Percentiles rank a stretch among this genome's conserved stretches.
Evolutionary conservation across 257 asterid genomes (phyloP).

Genomic region (Salvia splendens): DNA sequence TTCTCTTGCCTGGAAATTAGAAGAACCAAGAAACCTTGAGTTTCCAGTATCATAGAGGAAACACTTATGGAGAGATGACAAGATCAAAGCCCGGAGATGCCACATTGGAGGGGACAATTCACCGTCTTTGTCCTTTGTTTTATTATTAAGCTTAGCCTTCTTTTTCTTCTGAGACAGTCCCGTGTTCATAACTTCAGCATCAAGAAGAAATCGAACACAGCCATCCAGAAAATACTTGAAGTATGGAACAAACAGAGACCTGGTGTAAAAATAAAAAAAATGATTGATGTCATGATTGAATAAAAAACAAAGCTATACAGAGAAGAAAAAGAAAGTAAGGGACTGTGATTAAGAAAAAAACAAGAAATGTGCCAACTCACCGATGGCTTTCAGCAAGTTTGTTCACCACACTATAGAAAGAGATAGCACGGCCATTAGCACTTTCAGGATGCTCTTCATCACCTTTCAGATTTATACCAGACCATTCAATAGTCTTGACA

Average conservation of each 20-base stretch:
- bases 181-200: conserved; percentile 38
- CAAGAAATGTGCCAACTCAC: conserved; percentile 44
- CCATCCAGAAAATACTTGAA: conserved; percentile 84
- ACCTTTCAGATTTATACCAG: conserved; percentile 54
- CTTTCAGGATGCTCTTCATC: conserved; percentile 40
- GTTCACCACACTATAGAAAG: conserved; percentile 81
- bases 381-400: conserved; percentile 79
- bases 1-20: conserved; percentile 73
- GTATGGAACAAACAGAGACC: conserved; percentile 87
- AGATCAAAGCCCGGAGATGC: conserved; percentile 75
- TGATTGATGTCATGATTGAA: conserved; percentile 9
- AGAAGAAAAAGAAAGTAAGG: background rate
- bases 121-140: conserved; percentile 39
- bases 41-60: conserved; percentile 80
- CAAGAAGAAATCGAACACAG: conserved; percentile 63
- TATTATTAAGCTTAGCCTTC: conserved; percentile 56
- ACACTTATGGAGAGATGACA: conserved; percentile 72
- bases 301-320: background rate
- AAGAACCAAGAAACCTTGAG: conserved; percentile 63
- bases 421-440: conserved; percentile 58
- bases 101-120: conserved; percentile 54
- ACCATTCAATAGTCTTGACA: conserved; percentile 88
- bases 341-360: background rate
- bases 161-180: conserved; percentile 58
- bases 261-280: conserved; percentile 31